Evolutionary conservation across 768 basidiomycete genomes (phyloP).

Genomic region (Sporobolomyces pararoseus): DNA sequence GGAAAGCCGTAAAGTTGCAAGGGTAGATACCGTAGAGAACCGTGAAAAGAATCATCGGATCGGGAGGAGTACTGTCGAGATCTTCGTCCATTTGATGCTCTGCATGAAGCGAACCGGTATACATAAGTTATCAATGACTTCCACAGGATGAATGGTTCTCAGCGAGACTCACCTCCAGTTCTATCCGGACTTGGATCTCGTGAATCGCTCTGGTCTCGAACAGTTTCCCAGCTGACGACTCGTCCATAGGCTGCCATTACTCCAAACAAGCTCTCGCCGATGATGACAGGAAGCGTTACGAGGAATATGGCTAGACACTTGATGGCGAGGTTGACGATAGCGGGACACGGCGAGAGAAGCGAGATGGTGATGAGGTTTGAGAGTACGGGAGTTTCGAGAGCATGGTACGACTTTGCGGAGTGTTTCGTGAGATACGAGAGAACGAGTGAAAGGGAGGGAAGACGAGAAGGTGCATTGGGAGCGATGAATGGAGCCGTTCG

Average conservation of each 20-base stretch:
- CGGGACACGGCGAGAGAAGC: conserved; percentile 44
- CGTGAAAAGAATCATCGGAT: conserved; percentile 65
- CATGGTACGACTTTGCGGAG: conserved; percentile 35
- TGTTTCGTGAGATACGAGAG: conserved; percentile 37
- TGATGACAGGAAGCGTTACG: conserved; percentile 40
- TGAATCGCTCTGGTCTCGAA: conserved; percentile 20
- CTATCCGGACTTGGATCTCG: background rate
- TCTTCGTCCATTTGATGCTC: background rate
- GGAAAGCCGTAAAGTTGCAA: conserved; percentile 75
- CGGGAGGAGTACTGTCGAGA: conserved; percentile 52
- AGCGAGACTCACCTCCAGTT: conserved; percentile 8
- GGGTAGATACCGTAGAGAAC: conserved; percentile 86
- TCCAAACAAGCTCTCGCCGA: conserved; percentile 33
- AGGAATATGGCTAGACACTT: conserved; percentile 42
- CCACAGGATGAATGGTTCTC: too few species aligned
- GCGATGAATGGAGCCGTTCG: conserved; percentile 15
- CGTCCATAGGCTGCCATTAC: conserved; percentile 47
- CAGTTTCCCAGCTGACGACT: conserved; percentile 46
- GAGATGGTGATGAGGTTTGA: conserved; percentile 42
- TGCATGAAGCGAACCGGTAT: too few species aligned
- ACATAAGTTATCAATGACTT: too few species aligned
- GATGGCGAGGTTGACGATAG: conserved; percentile 37
- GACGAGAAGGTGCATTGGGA: conserved; percentile 13
- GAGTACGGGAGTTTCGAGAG: conserved; percentile 32
- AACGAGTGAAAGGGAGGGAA: conserved; percentile 30